A percentile compares a stretch with the other conserved stretches of the same genome.
Evolutionary conservation across 805 yeast genomes (phyloP).

Genomic region (Teunomyces gatunensis): DNA sequence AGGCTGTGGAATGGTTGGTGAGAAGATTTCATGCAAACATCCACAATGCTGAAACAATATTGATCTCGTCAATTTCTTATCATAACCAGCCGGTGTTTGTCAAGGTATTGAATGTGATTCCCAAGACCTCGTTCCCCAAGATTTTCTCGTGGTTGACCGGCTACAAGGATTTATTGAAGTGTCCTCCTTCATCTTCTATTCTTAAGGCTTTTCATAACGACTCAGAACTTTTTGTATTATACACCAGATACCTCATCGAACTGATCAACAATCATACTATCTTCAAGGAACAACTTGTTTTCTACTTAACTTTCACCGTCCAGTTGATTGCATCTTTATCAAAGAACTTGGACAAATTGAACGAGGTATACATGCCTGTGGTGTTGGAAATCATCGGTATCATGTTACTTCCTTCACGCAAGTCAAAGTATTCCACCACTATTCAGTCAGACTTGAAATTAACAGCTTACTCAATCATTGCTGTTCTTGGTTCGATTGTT

Average conservation of each 20-base stretch:
- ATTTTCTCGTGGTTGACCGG: constrained; percentile 69
- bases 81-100: constrained; percentile 71
- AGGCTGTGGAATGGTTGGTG: constrained; percentile 91
- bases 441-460: constrained; percentile 59
- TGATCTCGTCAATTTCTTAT: constrained; percentile 78
- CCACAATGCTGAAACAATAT: constrained; percentile 68
- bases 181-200: constrained; percentile 68
- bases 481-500: constrained; percentile 73
- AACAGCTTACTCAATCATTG: constrained; percentile 77
- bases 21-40: constrained; percentile 86
- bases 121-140: constrained; percentile 61
- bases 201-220: constrained; percentile 70
- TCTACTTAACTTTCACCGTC: constrained; percentile 71
- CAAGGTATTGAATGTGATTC: constrained; percentile 71
- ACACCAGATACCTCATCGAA: constrained; percentile 52
- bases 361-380: constrained; percentile 50
- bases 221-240: constrained; percentile 61
- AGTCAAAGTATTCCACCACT: constrained; percentile 16
- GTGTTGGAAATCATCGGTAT: constrained; percentile 58
- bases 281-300: constrained; percentile 70
- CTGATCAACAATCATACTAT: constrained; percentile 53
- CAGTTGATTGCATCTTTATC: constrained; percentile 66
- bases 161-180: constrained; percentile 59
- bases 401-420: constrained; percentile 36
- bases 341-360: constrained; percentile 41